Evolutionary conservation across 2,329 filamentous ascomycete genomes (phyloP).

Genomic region (Teratosphaeria viscida): DNA sequence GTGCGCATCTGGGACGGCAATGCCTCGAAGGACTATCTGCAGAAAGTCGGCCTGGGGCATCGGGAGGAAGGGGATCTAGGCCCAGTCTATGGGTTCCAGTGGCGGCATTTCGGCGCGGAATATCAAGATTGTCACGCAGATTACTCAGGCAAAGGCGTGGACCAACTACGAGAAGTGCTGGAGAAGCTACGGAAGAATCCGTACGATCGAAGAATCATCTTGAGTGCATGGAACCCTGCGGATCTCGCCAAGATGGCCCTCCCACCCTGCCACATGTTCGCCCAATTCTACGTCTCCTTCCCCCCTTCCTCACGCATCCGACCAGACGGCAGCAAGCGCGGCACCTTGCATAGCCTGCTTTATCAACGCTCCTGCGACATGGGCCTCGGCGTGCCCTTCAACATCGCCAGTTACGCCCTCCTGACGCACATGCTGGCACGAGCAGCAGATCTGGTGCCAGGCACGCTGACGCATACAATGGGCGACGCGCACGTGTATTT

Average conservation of each 20-base stretch:
- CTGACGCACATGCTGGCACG: slow-evolving; percentile 92
- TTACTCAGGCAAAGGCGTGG: slow-evolving; percentile 80
- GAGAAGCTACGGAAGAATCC: slow-evolving; percentile 73
- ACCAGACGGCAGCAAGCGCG: slow-evolving; percentile 37
- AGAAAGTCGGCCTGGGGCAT: slow-evolving; percentile 69
- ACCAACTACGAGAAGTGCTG: slow-evolving; percentile 86
- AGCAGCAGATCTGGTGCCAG: slow-evolving; percentile 72
- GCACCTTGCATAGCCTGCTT: slow-evolving; percentile 72
- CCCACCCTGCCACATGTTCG: slow-evolving; percentile 95
- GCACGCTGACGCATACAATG: slow-evolving; percentile 88
- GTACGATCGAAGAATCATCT: slow-evolving; percentile 80
- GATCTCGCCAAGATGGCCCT: slow-evolving; percentile 82
- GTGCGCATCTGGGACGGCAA: slow-evolving; percentile 99
- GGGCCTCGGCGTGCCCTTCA: slow-evolving; percentile 94
- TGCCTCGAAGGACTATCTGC: slow-evolving; percentile 79
- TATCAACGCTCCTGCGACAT: slow-evolving; percentile 96
- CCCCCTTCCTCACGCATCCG: slow-evolving; percentile 32
- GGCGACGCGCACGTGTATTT: slow-evolving; percentile 95
- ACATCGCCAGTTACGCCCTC: slow-evolving; percentile 89
- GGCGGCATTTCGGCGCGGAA: slow-evolving; percentile 92
- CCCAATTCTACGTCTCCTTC: slow-evolving; percentile 85
- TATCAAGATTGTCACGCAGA: slow-evolving; percentile 71
- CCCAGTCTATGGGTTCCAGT: slow-evolving; percentile 96
- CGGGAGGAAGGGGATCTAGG: slow-evolving; percentile 83
- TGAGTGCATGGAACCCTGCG: slow-evolving; percentile 87